Evolutionary conservation across 78 protist genomes (phyloP).

Genomic region (Speleostelium caveatum): DNA sequence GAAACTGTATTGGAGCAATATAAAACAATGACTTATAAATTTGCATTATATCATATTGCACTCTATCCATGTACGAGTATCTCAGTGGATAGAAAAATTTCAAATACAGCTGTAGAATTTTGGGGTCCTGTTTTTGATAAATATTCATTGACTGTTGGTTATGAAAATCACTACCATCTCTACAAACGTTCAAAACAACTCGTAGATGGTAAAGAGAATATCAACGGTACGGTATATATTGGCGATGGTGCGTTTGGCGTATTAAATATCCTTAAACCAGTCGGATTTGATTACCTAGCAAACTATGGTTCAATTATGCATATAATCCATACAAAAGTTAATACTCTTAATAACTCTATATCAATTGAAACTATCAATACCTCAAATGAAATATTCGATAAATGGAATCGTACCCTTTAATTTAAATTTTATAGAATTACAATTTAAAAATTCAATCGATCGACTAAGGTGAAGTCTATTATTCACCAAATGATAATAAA

Average conservation of each 20-base stretch:
- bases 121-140: constrained; percentile 75
- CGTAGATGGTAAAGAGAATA: constrained; percentile 8
- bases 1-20: neutral
- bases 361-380: neutral
- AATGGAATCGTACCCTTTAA: constrained; percentile 16
- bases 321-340: neutral
- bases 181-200: constrained; percentile 73
- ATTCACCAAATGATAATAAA: no score
- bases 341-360: neutral
- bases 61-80: constrained; percentile 57
- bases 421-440: no score
- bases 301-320: neutral
- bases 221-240: constrained; percentile 59
- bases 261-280: neutral
- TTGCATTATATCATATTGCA: constrained; percentile 61
- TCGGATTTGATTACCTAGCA: constrained; percentile 23
- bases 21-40: constrained; percentile 5
- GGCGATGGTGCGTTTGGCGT: constrained; percentile 82
- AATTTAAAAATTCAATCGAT: no score
- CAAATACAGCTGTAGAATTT: neutral
- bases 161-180: constrained; percentile 82
- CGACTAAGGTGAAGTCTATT: no score
- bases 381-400: constrained; percentile 6
- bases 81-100: constrained; percentile 31
- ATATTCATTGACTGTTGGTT: constrained; percentile 61